Evolutionary conservation across 2,329 filamentous ascomycete species (phyloP).

Genomic region (Cytospora leucostoma): DNA sequence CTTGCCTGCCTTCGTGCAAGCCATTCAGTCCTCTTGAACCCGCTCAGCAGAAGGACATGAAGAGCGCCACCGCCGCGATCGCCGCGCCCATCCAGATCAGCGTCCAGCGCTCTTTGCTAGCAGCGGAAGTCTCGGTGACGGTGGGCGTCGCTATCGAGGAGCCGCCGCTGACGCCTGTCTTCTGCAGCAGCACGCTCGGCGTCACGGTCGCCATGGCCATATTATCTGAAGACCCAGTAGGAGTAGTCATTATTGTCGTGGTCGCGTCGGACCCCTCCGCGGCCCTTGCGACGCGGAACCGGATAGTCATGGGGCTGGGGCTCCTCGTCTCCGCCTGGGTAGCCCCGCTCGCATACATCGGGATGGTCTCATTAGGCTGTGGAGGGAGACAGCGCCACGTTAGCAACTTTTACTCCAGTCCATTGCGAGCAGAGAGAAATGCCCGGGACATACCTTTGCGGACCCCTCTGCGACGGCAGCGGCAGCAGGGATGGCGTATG

Average conservation of each 20-base stretch:
- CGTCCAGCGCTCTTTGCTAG: conserved; percentile 32
- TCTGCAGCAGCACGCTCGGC: background rate
- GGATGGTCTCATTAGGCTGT: conserved; percentile 1
- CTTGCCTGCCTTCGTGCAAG: background rate
- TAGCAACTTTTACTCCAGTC: too few relatives aligned
- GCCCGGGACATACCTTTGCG: background rate
- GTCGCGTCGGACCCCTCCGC: background rate
- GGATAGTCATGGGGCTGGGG: conserved; percentile 41
- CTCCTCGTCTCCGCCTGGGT: conserved; percentile 52
- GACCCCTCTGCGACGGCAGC: background rate
- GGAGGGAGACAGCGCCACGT: too few relatives aligned
- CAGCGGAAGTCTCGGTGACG: conserved; percentile 26
- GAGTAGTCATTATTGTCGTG: background rate
- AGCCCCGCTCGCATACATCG: conserved; percentile 41
- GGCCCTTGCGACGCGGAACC: conserved; percentile 2
- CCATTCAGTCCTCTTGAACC: too few relatives aligned
- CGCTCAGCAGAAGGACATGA: conserved; percentile 35
- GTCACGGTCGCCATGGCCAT: background rate
- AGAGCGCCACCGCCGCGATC: conserved; percentile 33
- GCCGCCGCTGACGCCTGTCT: too few relatives aligned
- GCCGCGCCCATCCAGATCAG: conserved; percentile 32
- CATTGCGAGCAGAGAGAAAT: too few relatives aligned
- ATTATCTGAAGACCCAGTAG: background rate
- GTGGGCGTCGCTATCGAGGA: conserved; percentile 5
- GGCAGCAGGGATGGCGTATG: background rate